Base-by-base conservation (phyloP, 805 yeast genomes). In the Saccharomyces paradoxus region DNA sequence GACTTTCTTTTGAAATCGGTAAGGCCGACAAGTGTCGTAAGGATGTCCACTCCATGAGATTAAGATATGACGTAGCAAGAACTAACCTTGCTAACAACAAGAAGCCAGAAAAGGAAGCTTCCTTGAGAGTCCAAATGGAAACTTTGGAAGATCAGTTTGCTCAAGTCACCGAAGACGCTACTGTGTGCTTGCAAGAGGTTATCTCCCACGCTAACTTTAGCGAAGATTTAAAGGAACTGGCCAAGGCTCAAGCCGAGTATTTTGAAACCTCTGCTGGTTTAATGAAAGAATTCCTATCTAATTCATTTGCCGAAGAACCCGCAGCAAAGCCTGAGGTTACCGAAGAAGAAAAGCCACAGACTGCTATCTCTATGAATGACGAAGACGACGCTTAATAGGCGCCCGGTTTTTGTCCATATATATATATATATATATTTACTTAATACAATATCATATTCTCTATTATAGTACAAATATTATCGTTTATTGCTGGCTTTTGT, bases 71-170 rank as follows among this genome's bases (percentile, higher is more conserved):
- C 68, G 83, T 89, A 59, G 87, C 92, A 51, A 80, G 94, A 73
- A 71, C 83, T 22, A 73, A 75, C 37, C 57, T 76, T 54, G 75
- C 76, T 31, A 77, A 70, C 50, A 82, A 82, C 32, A 71, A 66
- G 59, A 62, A 56, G 49, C 85, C 86, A 24, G 84, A 80, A 61
- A 83, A 83, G 71, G 86, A 85, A 66, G 89, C 91, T 17, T 83
- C 83, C 50, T 79, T 86, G 56, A 78, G 91, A 63, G 86, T 84
- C 50, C 80, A 82, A 59, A 84, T 89, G 79, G 96, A 89, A 71
- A 81, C 84, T 57, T 83, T 89, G 51, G 96, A 89, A 73, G 96
- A 89, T 65, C 91, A 86, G 65, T 89, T 89, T 69, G 96, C 94
- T 49, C 88, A 87, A 61, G 86, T 91, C 26, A 89, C 89, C 37